These are phyloP conservation scores for Blastobotrys arbuscula DNA, from an alignment of 1,139 yeast genomes.

Conservation along the genomic window DNA sequence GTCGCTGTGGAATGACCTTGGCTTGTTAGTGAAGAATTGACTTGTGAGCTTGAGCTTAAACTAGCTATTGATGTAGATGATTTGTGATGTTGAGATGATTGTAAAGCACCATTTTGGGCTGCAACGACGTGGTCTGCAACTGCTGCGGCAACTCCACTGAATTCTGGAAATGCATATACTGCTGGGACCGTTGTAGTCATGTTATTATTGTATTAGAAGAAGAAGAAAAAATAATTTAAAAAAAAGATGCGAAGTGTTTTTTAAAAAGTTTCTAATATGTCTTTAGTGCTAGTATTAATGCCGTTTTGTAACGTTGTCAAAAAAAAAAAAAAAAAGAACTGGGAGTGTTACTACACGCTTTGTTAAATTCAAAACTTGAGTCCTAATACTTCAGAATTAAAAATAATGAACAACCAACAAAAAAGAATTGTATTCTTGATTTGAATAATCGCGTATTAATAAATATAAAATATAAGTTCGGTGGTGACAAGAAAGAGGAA, in stretches of 20 bases:
- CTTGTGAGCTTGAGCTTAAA: constrained; percentile 2
- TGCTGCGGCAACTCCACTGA: constrained; percentile 87
- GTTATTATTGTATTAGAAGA: neutral
- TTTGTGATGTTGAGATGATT: constrained; percentile 12
- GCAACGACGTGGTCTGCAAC: constrained; percentile 88
- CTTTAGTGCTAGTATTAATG: too few species aligned
- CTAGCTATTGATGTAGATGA: constrained; percentile 7
- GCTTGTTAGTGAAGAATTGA: neutral
- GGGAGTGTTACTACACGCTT: too few species aligned
- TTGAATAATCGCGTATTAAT: too few species aligned
- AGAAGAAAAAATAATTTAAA: neutral
- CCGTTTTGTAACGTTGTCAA: too few species aligned
- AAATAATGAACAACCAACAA: too few species aligned
- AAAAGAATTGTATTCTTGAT: too few species aligned
- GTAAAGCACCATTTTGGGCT: constrained; percentile 68
- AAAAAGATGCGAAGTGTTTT: neutral
- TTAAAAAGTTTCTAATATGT: too few species aligned
- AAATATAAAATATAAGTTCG: too few species aligned
- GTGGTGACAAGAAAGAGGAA: too few species aligned
- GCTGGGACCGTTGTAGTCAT: constrained; percentile 95
- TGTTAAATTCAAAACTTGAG: too few species aligned
- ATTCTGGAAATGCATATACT: constrained; percentile 84
- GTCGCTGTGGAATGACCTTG: neutral
- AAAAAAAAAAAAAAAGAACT: neutral
- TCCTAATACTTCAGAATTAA: too few species aligned